Base-by-base conservation (phyloP, 108 stramenopile species). In the Fistulifera solaris region DNA sequence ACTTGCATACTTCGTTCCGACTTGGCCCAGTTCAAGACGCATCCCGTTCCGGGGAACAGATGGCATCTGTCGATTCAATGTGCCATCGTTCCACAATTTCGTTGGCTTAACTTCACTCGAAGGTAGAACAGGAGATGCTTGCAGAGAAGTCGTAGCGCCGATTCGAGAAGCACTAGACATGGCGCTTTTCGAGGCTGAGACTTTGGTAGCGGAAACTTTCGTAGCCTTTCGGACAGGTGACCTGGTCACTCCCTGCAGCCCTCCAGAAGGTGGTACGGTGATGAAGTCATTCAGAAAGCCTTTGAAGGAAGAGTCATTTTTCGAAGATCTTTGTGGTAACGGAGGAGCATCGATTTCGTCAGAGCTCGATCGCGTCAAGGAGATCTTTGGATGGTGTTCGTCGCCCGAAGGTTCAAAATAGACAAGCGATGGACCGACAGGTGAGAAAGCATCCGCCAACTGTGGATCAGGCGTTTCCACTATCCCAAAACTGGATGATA, bases 321-420 rank as follows among this genome's bases (percentile, higher is more conserved):
- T 18, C 17, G 44, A 22, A 10, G 44, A 21, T 18, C 19, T 21
- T 22, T 46, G 44, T 18, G 44, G 44, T 10, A 22, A 21, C 6
- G 44, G 44, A 22, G 17, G 44, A 5, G 44, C 21, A 21, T 46
- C 44, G 3, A 46, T 21, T 22, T 46, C 44, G 2, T 10, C 44
- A 18, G 44, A 46, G 5, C 19, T 21, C 17, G 19, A 46, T 21
- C 44, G 44, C 6, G 19, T 10, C 44, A 46, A 46, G 6, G 44
- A 18, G 11, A 46, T 2, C 10, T 22, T 22, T 10, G 44, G 21
- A 46, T 22, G 19, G 44, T 10, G 17, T 22, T 5, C 19, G 7
- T 46, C 44, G 17, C 19, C 44, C 21, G 17, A 46, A 35, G 6
- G 44, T 46, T 22, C 44, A 18, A 46, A 46, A 46, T 46, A 18